Evolutionary conservation across 2,329 filamentous ascomycete species (phyloP), one percentile per base, ranked within the genome.

Genomic region (Xylariaceae sp.): DNA sequence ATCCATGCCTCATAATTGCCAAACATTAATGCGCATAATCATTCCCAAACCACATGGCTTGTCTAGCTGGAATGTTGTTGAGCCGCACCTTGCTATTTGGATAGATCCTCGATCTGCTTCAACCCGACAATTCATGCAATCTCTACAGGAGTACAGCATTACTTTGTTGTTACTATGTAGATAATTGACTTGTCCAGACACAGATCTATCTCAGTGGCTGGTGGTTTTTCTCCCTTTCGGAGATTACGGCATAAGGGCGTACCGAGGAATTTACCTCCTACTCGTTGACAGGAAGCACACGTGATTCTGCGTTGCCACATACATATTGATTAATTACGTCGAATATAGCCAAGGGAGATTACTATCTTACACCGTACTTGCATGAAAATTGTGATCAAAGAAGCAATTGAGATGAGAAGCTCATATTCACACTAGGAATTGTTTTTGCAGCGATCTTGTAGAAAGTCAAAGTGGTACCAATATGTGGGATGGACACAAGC

Each of bases 91-190:
- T 34, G n/a, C 11, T 37, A 33, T 43, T 28, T 27, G 30, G 14
- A 34, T 36, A 39, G 43, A 46, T 39, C 36, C 43, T 39, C 43
- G 43, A n/a, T n/a, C n/a, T n/a, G n/a, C n/a, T n/a, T n/a, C n/a
- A 37, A 13, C 30, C 31, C 18, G 14, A 19, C 19, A 29, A 24
- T 7, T 37, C 24, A 31, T 36, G 38, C 35, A 36, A n/a, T n/a
- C 30, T 33, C 21, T 24, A 24, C 21, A 6, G 21, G 21, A 24
- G 6, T 24, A 24, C 11, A 11, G 21, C 21, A n/a, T n/a, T n/a
- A n/a, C n/a, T n/a, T n/a, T n/a, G n/a, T n/a, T n/a, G n/a, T n/a
- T n/a, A n/a, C n/a, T n/a, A n/a, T n/a, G n/a, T n/a, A n/a, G n/a
- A n/a, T n/a, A n/a, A n/a, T n/a, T n/a, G n/a, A n/a, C n/a, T n/a